phyloP scores from a whole-genome alignment of 208 protist species.

The Trypanosoma rangeli region DNA sequence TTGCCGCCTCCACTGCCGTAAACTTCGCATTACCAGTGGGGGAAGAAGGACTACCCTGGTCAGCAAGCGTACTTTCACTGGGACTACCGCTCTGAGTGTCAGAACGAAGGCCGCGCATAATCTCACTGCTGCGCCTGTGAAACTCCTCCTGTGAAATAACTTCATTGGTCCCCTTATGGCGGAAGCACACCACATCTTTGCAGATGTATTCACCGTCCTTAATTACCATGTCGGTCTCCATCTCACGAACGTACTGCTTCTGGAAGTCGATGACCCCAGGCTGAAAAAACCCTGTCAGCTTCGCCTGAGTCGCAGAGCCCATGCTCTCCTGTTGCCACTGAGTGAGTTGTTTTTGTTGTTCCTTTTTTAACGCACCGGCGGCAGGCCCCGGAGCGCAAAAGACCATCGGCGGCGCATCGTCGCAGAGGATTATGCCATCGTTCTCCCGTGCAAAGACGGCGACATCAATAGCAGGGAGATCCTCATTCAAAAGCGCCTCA shows the following conservation, averaged over 20 bases:
- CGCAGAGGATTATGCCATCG: constrained; percentile 82
- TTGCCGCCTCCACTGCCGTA: background rate
- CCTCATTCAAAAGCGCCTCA: constrained; percentile 29
- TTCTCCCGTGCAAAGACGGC: constrained; percentile 39
- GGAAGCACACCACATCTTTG: constrained; percentile 55
- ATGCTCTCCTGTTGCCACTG: background rate
- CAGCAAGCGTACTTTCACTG: background rate
- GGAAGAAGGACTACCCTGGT: background rate
- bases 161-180: constrained; percentile 40
- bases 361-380: constrained; percentile 14
- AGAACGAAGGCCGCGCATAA: constrained; percentile 12
- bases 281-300: constrained; percentile 65
- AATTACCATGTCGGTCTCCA: constrained; percentile 58
- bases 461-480: constrained; percentile 39
- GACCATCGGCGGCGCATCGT: constrained; percentile 67
- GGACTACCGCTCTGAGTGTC: background rate
- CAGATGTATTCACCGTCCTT: constrained; percentile 74
- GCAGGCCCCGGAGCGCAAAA: constrained; percentile 39
- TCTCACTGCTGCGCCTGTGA: constrained; percentile 34
- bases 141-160: constrained; percentile 73
- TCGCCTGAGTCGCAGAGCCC: constrained; percentile 28
- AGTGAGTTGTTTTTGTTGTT: constrained; percentile 1
- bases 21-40: background rate
- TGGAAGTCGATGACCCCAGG: constrained; percentile 65
- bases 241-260: constrained; percentile 53